These are phyloP conservation scores for Leucosporidium creatinivorum DNA, from an alignment of 768 basidiomycete genomes.

Conservation along the genomic window DNA sequence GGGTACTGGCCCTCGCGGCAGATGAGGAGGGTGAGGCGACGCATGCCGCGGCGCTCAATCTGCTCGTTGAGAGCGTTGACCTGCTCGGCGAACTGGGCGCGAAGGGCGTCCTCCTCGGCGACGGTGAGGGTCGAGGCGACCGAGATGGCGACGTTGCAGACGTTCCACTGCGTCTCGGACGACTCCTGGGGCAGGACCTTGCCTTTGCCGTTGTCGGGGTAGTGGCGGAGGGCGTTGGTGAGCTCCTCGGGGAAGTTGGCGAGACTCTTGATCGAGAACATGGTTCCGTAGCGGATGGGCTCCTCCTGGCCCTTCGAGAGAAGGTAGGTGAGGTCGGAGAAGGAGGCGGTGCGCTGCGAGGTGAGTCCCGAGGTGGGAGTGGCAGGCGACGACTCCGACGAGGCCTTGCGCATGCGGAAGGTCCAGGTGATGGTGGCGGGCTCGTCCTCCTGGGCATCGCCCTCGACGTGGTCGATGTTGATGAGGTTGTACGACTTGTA, in stretches of 20 bases:
- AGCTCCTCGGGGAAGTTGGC: constrained; percentile 29
- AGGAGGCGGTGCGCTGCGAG: constrained; percentile 66
- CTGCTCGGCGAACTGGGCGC: constrained; percentile 58
- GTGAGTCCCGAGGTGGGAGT: constrained; percentile 52
- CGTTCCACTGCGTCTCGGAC: constrained; percentile 64
- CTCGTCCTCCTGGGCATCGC: constrained; percentile 73
- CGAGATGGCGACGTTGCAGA: constrained; percentile 86
- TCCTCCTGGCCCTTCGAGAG: constrained; percentile 78
- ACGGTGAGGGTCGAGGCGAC: constrained; percentile 61
- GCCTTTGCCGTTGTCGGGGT: constrained; percentile 69
- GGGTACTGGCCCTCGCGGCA: constrained; percentile 90
- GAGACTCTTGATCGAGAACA: constrained; percentile 74
- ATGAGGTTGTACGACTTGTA: constrained; percentile 89
- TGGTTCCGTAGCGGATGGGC: constrained; percentile 80
- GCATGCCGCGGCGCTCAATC: constrained; percentile 68
- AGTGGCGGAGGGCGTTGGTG: constrained; percentile 46
- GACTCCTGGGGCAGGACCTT: constrained; percentile 39
- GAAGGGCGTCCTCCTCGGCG: constrained; percentile 67
- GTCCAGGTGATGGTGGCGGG: constrained; percentile 74
- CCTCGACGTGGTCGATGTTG: constrained; percentile 87
- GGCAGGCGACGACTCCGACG: constrained; percentile 67
- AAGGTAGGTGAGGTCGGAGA: constrained; percentile 90
- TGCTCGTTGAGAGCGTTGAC: constrained; percentile 60
- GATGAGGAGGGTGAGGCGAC: constrained; percentile 83
- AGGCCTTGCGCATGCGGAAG: constrained; percentile 78